Percentiles rank a stretch among this genome's conserved stretches.
Evolutionary conservation across 306 rosid genomes (phyloP).

Genomic region (Medicago truncatula): MtrunA17r5.0-ANR NC_053044.1:5145501-5146000

Average conservation of each 20-base stretch:
- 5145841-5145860: neutral
- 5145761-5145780: slow-evolving; percentile 12
- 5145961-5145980: neutral
- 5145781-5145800: neutral
- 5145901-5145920: slow-evolving; percentile 36
- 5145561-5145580: slow-evolving; percentile 16
- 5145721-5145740: slow-evolving; percentile 29
- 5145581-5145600: slow-evolving; percentile 17
- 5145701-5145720: slow-evolving; percentile 25
- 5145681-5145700: slow-evolving; percentile 40
- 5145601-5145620: neutral
- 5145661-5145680: slow-evolving; percentile 28
- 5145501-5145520: neutral
- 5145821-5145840: slow-evolving; percentile 4
- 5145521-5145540: slow-evolving; percentile 16
- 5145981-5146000: neutral
- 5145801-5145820: neutral
- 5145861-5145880: slow-evolving; percentile 15
- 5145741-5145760: slow-evolving; percentile 40
- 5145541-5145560: slow-evolving; percentile 10
- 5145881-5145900: slow-evolving; percentile 20
- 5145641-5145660: neutral
- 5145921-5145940: neutral
- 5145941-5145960: neutral
- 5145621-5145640: neutral